Conservation (phyloP, 2,329 filamentous ascomycete genomes). For the Periconia macrospinosa region DNA sequence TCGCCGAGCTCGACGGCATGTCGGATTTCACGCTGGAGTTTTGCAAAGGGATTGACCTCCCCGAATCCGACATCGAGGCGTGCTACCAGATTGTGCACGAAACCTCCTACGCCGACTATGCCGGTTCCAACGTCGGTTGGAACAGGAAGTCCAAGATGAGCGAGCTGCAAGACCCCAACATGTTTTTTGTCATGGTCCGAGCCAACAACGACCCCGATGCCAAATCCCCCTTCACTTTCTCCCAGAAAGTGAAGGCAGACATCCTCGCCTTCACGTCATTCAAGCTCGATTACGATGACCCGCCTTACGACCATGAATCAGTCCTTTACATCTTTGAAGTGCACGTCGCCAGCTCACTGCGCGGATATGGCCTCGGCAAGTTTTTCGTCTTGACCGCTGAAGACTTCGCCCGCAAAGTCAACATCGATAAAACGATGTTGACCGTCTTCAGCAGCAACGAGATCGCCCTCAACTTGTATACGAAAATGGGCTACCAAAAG, state of each 20-base stretch:
- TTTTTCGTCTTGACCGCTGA: slow-evolving; percentile 62
- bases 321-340: slow-evolving; percentile 82
- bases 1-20: neutral
- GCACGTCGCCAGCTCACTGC: slow-evolving; percentile 62
- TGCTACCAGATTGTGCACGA: slow-evolving; percentile 61
- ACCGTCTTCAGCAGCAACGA: slow-evolving; percentile 69
- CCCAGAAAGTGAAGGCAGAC: neutral
- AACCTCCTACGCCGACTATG: slow-evolving; percentile 68
- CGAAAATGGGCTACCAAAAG: slow-evolving; percentile 57
- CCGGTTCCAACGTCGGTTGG: slow-evolving; percentile 65
- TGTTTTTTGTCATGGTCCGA: slow-evolving; percentile 66
- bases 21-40: neutral
- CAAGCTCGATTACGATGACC: slow-evolving; percentile 69
- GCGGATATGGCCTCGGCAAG: slow-evolving; percentile 64
- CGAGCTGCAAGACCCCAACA: slow-evolving; percentile 69
- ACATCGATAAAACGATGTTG: slow-evolving; percentile 70
- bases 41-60: slow-evolving; percentile 29
- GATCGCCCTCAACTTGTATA: slow-evolving; percentile 63
- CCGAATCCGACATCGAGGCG: slow-evolving; percentile 45
- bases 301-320: slow-evolving; percentile 42
- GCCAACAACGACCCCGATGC: slow-evolving; percentile 2
- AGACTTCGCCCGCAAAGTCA: slow-evolving; percentile 56
- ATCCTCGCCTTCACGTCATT: slow-evolving; percentile 58
- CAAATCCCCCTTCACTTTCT: too few species aligned
- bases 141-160: slow-evolving; percentile 60